Conservation (phyloP, 2,329 filamentous ascomycete genomes). For the Penicillium sp. region DNA sequence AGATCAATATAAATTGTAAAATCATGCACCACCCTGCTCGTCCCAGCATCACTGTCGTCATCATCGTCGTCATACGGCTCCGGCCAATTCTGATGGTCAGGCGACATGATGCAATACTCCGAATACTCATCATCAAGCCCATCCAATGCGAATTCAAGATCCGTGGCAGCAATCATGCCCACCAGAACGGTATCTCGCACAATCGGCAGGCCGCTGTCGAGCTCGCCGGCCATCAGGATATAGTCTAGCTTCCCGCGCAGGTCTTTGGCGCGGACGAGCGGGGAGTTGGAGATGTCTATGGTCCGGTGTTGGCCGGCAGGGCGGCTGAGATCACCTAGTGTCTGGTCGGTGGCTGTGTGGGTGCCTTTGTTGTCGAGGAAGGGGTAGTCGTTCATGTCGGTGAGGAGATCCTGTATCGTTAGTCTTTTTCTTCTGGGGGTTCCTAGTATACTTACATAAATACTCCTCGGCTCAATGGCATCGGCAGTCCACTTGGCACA, state of each 20-base stretch:
- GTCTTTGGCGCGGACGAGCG: conserved; percentile 70
- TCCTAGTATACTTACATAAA: conserved; percentile 61
- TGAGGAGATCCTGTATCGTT: conserved; percentile 69
- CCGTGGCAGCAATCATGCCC: conserved; percentile 87
- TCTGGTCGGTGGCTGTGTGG: conserved; percentile 83
- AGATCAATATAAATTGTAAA: conserved; percentile 91
- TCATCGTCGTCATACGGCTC: conserved; percentile 34
- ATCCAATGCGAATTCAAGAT: conserved; percentile 89
- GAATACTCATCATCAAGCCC: conserved; percentile 70
- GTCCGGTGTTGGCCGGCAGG: conserved; percentile 69
- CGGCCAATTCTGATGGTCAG: conserved; percentile 33
- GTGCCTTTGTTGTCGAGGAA: conserved; percentile 90
- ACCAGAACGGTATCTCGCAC: conserved; percentile 74
- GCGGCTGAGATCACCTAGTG: conserved; percentile 81
- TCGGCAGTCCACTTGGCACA: conserved; percentile 99
- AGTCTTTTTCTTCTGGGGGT: not conserved
- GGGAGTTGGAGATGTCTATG: conserved; percentile 83
- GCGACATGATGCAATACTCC: conserved; percentile 74
- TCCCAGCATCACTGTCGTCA: conserved; percentile 51
- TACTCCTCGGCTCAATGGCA: conserved; percentile 87
- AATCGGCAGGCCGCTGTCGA: conserved; percentile 89
- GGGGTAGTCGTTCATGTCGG: conserved; percentile 95
- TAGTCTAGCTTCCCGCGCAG: conserved; percentile 77
- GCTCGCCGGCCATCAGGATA: conserved; percentile 78
- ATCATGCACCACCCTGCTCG: conserved; percentile 63